Base-by-base conservation (phyloP, 2,329 filamentous ascomycete species). In the Diaporthe aspalathi region DNA sequence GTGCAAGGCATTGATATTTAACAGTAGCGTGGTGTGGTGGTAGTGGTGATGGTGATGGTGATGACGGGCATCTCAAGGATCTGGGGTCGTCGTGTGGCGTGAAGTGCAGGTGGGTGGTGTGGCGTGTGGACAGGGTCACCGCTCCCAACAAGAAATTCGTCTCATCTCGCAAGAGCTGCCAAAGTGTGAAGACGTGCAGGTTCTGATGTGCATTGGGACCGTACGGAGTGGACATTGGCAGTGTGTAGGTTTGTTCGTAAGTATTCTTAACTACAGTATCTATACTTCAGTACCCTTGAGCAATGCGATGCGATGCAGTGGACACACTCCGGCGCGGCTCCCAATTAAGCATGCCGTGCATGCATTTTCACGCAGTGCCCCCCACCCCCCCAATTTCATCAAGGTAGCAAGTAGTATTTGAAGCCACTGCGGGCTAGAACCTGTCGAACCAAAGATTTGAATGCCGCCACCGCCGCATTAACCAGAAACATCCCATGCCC, bases 61-160 rank as follows among this genome's bases (percentile, higher is more conserved):
- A 20, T n/a, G 52, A 16, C 14, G 8, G 60, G 43, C 7, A 17
- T 8, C 47, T 32, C 60, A 65, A 29, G 60, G 60, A 65, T 65
- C 60, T 9, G 29, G 60, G 60, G 14, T 38, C 16, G 20, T 12
- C 11, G 57, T 27, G 60, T 14, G 43, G 43, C 35, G 60, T n/a
- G 7, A 29, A 24, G 29, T 24, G 60, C 8, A 5, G 32, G 32
- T 32, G 60, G 20, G 53, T 35, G 43, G 60, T 20, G 47, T 27
- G 22, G 24, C 14, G 49, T 50, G 29, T 17, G 54, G 50, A n/a
- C 54, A 57, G 54, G 54, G 54, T 20, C 43, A 35, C n/a, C 24
- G 43, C 20, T 38, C 45, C 60, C 60, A 65, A 50, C 60, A 65
- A n/a, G 43, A n/a, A 65, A 65, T 50, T 65, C 60, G 60, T 65